These are phyloP conservation scores for Thermothelomyces thermophilus DNA, from an alignment of 2,329 filamentous ascomycete species.

Conservation along the genomic window DNA sequence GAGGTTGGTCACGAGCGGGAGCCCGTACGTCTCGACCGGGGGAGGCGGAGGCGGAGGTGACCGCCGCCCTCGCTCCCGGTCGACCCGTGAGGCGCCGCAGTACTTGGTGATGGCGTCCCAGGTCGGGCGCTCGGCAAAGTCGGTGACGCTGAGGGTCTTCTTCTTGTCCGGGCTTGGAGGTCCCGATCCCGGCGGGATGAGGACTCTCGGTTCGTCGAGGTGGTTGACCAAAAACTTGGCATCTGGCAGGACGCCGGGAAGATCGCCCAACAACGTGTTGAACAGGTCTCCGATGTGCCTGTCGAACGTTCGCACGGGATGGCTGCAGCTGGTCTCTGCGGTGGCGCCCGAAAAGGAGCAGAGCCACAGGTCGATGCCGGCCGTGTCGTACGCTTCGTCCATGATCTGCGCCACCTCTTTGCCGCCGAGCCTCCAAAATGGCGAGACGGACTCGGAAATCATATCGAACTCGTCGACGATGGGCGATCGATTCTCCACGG, in stretches of 20 bases:
- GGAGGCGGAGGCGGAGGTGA: too few species aligned
- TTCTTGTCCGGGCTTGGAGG: too few species aligned
- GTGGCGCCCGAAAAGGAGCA: constrained; percentile 24
- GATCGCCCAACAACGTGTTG: constrained; percentile 26
- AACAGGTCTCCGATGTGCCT: constrained; percentile 30
- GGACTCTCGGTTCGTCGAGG: constrained; percentile 41
- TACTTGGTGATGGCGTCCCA: constrained; percentile 31
- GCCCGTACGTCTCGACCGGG: constrained; percentile 21
- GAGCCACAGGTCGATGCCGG: constrained; percentile 33
- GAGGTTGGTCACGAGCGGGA: constrained; percentile 34
- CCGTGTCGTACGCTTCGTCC: constrained; percentile 20
- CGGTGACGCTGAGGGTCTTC: constrained; percentile 18
- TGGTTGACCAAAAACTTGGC: constrained; percentile 40
- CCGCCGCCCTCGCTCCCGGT: neutral
- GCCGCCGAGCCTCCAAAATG: constrained; percentile 36
- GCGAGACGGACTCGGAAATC: constrained; percentile 35
- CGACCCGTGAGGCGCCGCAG: constrained; percentile 25
- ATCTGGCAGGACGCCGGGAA: constrained; percentile 29
- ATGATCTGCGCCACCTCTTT: constrained; percentile 29
- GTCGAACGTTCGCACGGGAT: constrained; percentile 31
- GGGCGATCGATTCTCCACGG: constrained; percentile 32
- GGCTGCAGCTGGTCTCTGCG: constrained; percentile 29
- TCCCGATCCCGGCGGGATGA: constrained; percentile 28
- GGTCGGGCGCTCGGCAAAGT: constrained; percentile 26
- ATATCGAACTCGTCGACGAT: constrained; percentile 47